Evolutionary conservation across 345 rosid genomes (phyloP).

Genomic region (Kernera saxatilis): DNA sequence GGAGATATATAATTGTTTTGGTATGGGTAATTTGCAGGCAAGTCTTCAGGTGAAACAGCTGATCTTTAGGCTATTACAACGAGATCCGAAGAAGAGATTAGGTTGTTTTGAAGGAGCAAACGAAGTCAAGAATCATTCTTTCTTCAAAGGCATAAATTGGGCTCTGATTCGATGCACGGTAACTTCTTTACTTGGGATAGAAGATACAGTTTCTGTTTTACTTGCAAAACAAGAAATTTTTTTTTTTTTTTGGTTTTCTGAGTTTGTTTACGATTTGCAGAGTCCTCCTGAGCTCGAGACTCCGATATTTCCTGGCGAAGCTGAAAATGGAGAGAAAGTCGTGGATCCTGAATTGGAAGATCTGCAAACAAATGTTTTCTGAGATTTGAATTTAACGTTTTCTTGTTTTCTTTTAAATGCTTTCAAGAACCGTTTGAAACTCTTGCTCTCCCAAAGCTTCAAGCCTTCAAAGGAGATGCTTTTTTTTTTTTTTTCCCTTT

Average conservation of each 20-base stretch:
- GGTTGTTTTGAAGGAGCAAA: constrained; percentile 83
- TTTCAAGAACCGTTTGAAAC: not conserved
- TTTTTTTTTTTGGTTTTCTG: not conserved
- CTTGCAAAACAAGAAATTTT: not conserved
- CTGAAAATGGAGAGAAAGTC: constrained; percentile 41
- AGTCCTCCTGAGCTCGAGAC: constrained; percentile 74
- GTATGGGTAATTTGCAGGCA: constrained; percentile 42
- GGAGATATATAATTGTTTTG: not conserved
- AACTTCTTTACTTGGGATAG: constrained; percentile 19
- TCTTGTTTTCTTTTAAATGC: not conserved
- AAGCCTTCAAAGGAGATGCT: not conserved
- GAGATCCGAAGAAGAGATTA: constrained; percentile 80
- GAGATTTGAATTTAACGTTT: constrained; percentile 19
- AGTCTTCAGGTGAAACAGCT: constrained; percentile 75
- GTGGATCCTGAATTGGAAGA: constrained; percentile 63
- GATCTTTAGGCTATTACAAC: constrained; percentile 64
- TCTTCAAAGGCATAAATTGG: constrained; percentile 80
- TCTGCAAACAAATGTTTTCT: constrained; percentile 73
- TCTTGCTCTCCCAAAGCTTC: not conserved
- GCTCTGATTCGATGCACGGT: constrained; percentile 90
- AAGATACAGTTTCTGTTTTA: not conserved
- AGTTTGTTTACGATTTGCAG: constrained; percentile 35
- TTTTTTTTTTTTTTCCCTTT: not conserved
- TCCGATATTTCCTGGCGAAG: constrained; percentile 40
- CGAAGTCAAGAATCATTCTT: constrained; percentile 76